Conservation (phyloP, 257 asterid genomes). For the Solanum dulcamara region DNA sequence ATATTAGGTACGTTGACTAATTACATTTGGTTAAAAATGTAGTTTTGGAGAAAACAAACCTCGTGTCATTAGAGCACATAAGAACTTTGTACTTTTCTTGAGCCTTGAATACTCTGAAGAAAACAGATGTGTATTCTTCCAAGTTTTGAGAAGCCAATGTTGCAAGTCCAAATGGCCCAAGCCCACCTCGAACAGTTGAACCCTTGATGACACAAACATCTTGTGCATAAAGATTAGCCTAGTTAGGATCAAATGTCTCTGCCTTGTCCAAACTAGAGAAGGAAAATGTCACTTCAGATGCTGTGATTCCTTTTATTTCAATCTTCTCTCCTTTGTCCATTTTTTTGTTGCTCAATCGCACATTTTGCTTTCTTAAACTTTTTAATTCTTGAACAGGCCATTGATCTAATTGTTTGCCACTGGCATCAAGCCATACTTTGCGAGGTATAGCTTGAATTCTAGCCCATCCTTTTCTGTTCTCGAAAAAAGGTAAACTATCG, state of each 20-base stretch:
- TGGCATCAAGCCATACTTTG: not conserved
- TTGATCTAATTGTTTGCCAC: not conserved
- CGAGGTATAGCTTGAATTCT: conserved; percentile 1
- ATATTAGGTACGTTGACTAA: not conserved
- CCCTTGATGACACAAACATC: not conserved
- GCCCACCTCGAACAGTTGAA: not conserved
- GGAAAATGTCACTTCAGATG: not conserved
- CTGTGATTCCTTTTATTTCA: not conserved
- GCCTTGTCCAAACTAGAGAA: not conserved
- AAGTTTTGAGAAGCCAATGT: not conserved
- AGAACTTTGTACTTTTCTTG: not conserved
- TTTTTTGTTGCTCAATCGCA: not conserved
- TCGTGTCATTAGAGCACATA: not conserved
- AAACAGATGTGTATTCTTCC: not conserved
- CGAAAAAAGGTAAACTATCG: conserved; percentile 21
- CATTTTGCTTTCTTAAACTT: not conserved
- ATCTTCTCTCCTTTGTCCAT: not conserved
- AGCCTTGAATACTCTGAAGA: not conserved
- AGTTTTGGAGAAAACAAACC: not conserved
- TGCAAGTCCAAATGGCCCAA: not conserved
- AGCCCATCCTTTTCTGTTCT: conserved; percentile 37
- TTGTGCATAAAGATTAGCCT: not conserved
- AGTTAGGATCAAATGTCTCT: not conserved
- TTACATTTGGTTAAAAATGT: too few relatives aligned
- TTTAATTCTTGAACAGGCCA: not conserved